These are phyloP conservation scores for Aspergillus floridensis DNA, from an alignment of 2,329 filamentous ascomycete species.

Conservation along the genomic window DNA sequence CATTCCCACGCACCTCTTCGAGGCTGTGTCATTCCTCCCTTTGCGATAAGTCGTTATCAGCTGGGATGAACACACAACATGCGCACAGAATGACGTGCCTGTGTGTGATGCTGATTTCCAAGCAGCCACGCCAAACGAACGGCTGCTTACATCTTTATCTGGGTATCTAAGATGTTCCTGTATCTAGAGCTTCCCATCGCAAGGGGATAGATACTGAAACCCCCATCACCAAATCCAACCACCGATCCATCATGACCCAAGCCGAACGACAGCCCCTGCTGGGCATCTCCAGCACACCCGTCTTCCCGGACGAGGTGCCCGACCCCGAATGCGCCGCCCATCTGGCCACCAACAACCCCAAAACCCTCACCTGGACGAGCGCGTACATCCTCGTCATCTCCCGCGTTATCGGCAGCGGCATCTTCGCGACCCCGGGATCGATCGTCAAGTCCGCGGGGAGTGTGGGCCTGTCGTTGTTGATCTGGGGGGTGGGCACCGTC, in stretches of 20 bases:
- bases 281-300: neutral
- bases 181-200: neutral
- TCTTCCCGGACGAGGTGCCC: neutral
- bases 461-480: conserved; percentile 58
- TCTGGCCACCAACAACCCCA: conserved; percentile 45
- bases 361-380: conserved; percentile 63
- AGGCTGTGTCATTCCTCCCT: neutral
- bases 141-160: neutral
- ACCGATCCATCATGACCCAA: conserved; percentile 17
- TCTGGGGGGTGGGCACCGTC: conserved; percentile 64
- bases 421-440: conserved; percentile 68
- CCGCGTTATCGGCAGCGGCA: conserved; percentile 67
- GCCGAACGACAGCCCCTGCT: conserved; percentile 23
- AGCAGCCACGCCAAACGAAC: neutral
- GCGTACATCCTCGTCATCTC: conserved; percentile 67
- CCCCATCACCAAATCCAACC: conserved; percentile 13
- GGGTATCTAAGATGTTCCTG: neutral
- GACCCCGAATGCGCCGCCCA: neutral
- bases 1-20: neutral
- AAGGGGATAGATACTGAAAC: neutral
- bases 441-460: conserved; percentile 67
- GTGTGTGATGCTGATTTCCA: conserved; percentile 9
- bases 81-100: conserved; percentile 30
- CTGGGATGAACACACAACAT: conserved; percentile 20
- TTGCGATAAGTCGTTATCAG: conserved; percentile 7